Conservation (phyloP, 1,139 yeast genomes). For the Nakaseomyces uthaithaninus region DNA sequence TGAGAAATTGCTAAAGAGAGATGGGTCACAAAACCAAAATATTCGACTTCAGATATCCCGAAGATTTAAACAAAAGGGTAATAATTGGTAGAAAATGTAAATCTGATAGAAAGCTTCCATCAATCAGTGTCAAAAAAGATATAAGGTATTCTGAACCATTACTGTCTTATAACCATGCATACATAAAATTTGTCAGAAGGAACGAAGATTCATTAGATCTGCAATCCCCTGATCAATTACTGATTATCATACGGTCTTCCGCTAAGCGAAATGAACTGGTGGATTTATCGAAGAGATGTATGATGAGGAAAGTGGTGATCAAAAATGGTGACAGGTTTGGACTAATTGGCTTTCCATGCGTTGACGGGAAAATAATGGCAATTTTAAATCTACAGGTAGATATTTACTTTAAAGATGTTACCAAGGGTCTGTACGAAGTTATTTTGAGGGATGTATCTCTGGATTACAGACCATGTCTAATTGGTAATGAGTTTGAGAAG, state of each 20-base stretch:
- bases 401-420: slow-evolving; percentile 10
- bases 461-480: not conserved
- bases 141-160: not conserved
- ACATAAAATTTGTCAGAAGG: not conserved
- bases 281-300: not conserved
- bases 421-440: slow-evolving; percentile 7
- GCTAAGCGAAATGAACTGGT: not conserved
- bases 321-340: slow-evolving; percentile 25
- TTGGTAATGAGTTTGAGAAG: no score
- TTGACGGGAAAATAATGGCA: slow-evolving; percentile 4
- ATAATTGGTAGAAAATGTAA: not conserved
- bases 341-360: slow-evolving; percentile 10
- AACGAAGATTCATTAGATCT: not conserved
- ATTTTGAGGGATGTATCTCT: not conserved
- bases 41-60: not conserved
- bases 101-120: not conserved
- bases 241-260: not conserved
- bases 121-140: not conserved
- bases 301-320: not conserved
- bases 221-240: not conserved
- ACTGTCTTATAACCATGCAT: not conserved
- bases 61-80: not conserved
- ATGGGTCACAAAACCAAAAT: slow-evolving; percentile 1
- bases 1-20: no score
- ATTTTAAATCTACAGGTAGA: slow-evolving; percentile 12